A percentile compares a stretch with the other conserved stretches of the same genome.
phyloP scores from a whole-genome alignment of 2,329 filamentous ascomycete genomes.

The Neurospora sp. region DNA sequence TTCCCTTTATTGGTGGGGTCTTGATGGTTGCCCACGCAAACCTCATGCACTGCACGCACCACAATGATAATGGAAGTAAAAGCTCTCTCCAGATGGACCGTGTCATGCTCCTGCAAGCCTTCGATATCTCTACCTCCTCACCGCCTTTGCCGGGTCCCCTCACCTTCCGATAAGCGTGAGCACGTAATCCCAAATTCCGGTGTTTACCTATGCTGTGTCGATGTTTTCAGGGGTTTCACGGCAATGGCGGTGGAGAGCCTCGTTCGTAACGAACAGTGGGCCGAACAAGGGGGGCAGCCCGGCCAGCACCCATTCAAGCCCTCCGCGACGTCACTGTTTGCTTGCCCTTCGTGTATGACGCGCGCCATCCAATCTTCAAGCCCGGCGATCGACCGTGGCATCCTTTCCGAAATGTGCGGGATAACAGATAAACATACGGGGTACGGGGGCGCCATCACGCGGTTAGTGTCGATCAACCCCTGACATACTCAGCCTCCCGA shows the following conservation, averaged over 20 bases:
- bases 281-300: neutral
- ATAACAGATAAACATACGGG: neutral
- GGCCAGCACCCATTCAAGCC: neutral
- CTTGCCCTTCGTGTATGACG: neutral
- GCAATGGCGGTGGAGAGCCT: slow-evolving; percentile 3
- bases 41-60: neutral
- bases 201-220: neutral
- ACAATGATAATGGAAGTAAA: neutral
- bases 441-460: neutral
- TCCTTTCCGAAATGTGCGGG: slow-evolving; percentile 1
- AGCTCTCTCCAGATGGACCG: neutral
- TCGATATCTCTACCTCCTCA: neutral
- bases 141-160: neutral
- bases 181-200: neutral
- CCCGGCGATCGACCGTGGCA: neutral
- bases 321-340: neutral
- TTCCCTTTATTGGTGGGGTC: neutral
- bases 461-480: neutral
- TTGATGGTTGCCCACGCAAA: neutral
- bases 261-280: slow-evolving; percentile 2
- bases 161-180: neutral
- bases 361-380: neutral
- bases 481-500: neutral
- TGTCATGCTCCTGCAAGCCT: neutral
- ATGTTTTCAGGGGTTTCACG: neutral